Evolutionary conservation across 331 rosid genomes (phyloP).

Genomic region (Malus hybrid): DNA sequence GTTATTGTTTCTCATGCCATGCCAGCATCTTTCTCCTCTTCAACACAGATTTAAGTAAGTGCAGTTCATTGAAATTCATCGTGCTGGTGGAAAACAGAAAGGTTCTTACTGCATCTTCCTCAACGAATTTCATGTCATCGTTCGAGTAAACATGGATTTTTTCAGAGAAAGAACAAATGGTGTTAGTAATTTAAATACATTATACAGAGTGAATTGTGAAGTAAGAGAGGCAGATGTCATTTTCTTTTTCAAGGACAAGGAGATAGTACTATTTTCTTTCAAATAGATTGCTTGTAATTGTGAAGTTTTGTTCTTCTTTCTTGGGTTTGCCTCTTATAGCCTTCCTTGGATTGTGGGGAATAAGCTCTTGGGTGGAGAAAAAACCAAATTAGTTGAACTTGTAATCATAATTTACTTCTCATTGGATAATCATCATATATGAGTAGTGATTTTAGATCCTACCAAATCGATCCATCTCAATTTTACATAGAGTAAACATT

Average conservation of each 20-base stretch:
- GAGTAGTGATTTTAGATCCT: constrained; percentile 10
- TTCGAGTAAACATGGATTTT: constrained; percentile 22
- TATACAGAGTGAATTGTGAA: constrained; percentile 29
- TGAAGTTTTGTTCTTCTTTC: constrained; percentile 38
- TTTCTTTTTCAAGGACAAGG: constrained; percentile 31
- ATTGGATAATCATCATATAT: constrained; percentile 11
- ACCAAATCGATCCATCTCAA: background rate
- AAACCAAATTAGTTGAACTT: constrained; percentile 24
- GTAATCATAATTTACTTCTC: constrained; percentile 23
- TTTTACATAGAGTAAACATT: too few relatives aligned
- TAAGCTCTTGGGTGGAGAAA: constrained; percentile 21
- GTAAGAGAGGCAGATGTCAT: constrained; percentile 29
- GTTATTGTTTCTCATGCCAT: constrained; percentile 13
- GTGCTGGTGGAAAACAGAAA: constrained; percentile 14
- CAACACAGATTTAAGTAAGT: constrained; percentile 19
- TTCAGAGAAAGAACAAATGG: constrained; percentile 6
- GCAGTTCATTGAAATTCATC: constrained; percentile 32
- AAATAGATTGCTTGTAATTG: constrained; percentile 40
- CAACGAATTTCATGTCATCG: constrained; percentile 2
- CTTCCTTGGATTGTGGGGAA: constrained; percentile 33
- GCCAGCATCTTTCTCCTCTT: constrained; percentile 31
- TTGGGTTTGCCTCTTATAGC: constrained; percentile 25
- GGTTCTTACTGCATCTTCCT: constrained; percentile 24
- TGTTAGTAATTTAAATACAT: constrained; percentile 3
- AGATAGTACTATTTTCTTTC: constrained; percentile 34